A percentile compares a stretch with the other conserved stretches of the same genome.
Conservation (phyloP, 768 basidiomycete genomes). For the Xerocomellus intermedius region DNA sequence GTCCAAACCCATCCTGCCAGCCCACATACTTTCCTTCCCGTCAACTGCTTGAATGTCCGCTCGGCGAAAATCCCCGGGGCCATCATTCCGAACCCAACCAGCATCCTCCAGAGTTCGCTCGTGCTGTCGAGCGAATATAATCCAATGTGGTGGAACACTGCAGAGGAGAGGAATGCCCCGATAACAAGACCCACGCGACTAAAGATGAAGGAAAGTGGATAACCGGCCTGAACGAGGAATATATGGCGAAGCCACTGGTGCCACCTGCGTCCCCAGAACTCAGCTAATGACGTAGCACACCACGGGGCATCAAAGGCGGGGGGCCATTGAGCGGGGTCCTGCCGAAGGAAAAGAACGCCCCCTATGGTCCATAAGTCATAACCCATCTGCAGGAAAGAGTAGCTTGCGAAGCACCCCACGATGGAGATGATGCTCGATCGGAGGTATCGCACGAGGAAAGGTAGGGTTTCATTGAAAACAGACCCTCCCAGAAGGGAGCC, state of each 20-base stretch:
- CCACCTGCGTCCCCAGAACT: constrained; percentile 4
- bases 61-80: background rate
- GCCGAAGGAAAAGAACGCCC: background rate
- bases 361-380: background rate
- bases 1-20: background rate
- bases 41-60: background rate
- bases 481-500: background rate
- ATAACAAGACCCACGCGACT: background rate
- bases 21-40: background rate
- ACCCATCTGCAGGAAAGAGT: background rate
- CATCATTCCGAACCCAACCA: constrained; percentile 2
- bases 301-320: constrained; percentile 1
- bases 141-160: background rate
- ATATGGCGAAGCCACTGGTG: constrained; percentile 3
- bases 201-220: constrained; percentile 1
- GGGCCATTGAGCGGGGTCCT: constrained; percentile 1
- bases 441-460: background rate
- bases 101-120: background rate
- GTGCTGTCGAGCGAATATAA: background rate
- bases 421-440: background rate
- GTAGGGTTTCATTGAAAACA: background rate
- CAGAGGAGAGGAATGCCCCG: background rate
- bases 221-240: constrained; percentile 1
- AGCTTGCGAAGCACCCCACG: background rate
- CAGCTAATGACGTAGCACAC: background rate